Base-by-base conservation (phyloP, 2,329 filamentous ascomycete genomes). In the Ophioceras dolichostomum region DNA sequence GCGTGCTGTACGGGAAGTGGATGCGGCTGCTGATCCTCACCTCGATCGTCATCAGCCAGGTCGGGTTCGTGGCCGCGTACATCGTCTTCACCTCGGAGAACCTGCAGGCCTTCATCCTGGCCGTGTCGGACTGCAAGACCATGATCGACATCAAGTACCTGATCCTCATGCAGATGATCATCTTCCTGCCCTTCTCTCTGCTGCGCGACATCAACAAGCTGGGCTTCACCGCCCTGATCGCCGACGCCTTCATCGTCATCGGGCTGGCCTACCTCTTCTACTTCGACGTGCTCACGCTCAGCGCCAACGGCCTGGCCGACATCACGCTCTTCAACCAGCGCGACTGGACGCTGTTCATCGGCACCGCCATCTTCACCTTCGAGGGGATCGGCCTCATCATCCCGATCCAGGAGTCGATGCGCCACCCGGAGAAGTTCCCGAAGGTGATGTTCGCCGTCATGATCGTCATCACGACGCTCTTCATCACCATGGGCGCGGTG, bases 311-410 rank as follows among this genome's bases (percentile, higher is more conserved):
- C 10, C 61, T 94, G 18, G 72, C 86, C 5, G 91, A 98, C 55
- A 88, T 96, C 51, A 74, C 83, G 47, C 71, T 82, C 51, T 96
- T 98, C 70, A 98, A 98, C 64, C 61, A 80, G 29, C 76, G 82
- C 42, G 81, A 87, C 56, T 98, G 93, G 91, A 94, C 91, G 0
- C 71, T 98, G 4, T 96, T 98, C 57, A 98, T 98, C 49, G 93
- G 91, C 43, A 98, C 93, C 0, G 91, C 93, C 20, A 96, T 98
- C 55, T 98, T 98, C 63, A 96, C 91, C 0, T 98, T 96, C 53
- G 91, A 98, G 56, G 91, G 91, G 20, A 93, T 98, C 43, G 93
- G 91, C 10, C 75, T 98, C 34, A 93, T 98, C 58, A 95, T 98
- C 44, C 91, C 93, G 0, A 95, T 98, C 42, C 93, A 98, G 59